Evolutionary conservation across 202 grass and related monocot genomes (phyloP).

Genomic region (Carex arenaria): DNA sequence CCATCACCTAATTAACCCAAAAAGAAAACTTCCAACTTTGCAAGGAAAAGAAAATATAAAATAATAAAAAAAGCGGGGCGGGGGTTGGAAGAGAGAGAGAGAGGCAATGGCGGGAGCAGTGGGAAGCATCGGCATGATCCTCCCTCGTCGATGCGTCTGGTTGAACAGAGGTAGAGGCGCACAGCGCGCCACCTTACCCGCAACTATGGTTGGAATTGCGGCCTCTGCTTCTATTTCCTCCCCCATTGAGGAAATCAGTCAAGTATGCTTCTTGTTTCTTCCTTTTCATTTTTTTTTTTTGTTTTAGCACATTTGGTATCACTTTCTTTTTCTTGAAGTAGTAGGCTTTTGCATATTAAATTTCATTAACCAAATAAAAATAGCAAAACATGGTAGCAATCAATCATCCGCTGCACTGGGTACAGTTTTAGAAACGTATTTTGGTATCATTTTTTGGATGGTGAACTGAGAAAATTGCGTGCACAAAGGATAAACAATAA

Average conservation of each 20-base stretch:
- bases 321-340: neutral
- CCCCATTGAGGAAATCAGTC: neutral
- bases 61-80: neutral
- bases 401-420: too few relatives aligned
- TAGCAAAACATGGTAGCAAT: too few relatives aligned
- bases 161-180: neutral
- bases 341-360: too few relatives aligned
- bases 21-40: neutral
- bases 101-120: constrained; percentile 23
- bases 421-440: neutral
- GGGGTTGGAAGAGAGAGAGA: neutral
- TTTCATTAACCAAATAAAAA: too few relatives aligned
- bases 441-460: neutral
- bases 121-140: constrained; percentile 1
- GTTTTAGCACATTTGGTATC: neutral
- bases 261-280: neutral
- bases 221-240: neutral
- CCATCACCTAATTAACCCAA: neutral
- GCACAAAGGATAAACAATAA: neutral
- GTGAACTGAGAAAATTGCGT: neutral
- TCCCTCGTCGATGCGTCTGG: neutral
- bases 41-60: neutral
- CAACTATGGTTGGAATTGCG: neutral
- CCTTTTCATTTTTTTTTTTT: neutral
- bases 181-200: too few relatives aligned